These are phyloP conservation scores for Venturia carpophila DNA, from an alignment of 2,329 filamentous ascomycete species.

Conservation along the genomic window DNA sequence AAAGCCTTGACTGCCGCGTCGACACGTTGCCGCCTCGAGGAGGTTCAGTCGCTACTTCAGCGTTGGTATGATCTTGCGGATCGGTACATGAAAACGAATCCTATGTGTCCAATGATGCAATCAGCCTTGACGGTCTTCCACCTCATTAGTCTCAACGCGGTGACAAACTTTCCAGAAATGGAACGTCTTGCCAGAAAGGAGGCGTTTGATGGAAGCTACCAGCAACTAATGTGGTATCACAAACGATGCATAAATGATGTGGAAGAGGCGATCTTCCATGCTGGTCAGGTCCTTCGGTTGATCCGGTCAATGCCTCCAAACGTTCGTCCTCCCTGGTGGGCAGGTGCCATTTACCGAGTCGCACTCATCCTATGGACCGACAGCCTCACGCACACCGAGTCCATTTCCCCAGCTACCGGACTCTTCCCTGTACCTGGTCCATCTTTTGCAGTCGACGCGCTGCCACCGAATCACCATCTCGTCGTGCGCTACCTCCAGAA, in stretches of 20 bases:
- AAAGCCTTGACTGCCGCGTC: slow-evolving; percentile 51
- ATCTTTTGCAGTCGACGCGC: slow-evolving; percentile 44
- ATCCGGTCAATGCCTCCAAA: slow-evolving; percentile 53
- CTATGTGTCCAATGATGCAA: slow-evolving; percentile 51
- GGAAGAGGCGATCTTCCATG: slow-evolving; percentile 58
- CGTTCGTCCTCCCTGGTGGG: slow-evolving; percentile 61
- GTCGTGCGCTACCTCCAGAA: slow-evolving; percentile 47
- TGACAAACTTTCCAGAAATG: slow-evolving; percentile 60
- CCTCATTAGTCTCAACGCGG: slow-evolving; percentile 59
- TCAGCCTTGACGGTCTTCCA: slow-evolving; percentile 64
- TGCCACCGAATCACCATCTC: slow-evolving; percentile 44
- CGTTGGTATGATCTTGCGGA: slow-evolving; percentile 61
- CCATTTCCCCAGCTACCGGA: slow-evolving; percentile 27
- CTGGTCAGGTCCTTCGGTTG: slow-evolving; percentile 57
- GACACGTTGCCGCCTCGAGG: slow-evolving; percentile 53
- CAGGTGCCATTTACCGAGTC: slow-evolving; percentile 61
- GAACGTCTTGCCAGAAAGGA: slow-evolving; percentile 59
- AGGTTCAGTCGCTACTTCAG: slow-evolving; percentile 56
- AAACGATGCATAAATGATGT: slow-evolving; percentile 56
- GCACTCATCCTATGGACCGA: slow-evolving; percentile 56
- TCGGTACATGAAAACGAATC: slow-evolving; percentile 47
- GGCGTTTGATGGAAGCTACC: slow-evolving; percentile 47
- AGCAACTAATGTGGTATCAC: slow-evolving; percentile 47
- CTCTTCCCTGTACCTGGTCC: slow-evolving; percentile 33
- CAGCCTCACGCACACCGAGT: slow-evolving; percentile 47